Conservation (phyloP, 1,139 yeast species). For the Kodamaea arcana region DNA sequence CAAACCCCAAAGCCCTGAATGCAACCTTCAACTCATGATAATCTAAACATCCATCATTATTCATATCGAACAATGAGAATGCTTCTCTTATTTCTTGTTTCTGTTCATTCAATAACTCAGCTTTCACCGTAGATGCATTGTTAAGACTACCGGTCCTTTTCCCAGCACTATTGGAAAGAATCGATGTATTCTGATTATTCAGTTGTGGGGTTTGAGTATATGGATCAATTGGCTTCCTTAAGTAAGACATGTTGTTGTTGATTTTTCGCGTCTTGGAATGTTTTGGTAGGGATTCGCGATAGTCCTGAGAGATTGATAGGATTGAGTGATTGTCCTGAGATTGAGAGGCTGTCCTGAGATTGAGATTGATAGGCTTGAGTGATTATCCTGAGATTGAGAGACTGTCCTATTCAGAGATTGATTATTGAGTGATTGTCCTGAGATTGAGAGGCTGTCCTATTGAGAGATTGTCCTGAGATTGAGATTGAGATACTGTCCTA, state of each 20-base stretch:
- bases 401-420: too few relatives aligned
- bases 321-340: too few relatives aligned
- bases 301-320: too few relatives aligned
- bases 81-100: slow-evolving; percentile 93
- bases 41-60: slow-evolving; percentile 84
- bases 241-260: slow-evolving; percentile 5
- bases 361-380: too few relatives aligned
- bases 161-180: slow-evolving; percentile 3
- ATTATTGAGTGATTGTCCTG: too few relatives aligned
- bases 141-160: slow-evolving; percentile 6
- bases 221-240: slow-evolving; percentile 7
- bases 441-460: too few relatives aligned
- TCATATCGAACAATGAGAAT: slow-evolving; percentile 87
- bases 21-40: slow-evolving; percentile 93
- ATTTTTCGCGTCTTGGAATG: too few relatives aligned
- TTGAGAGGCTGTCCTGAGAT: too few relatives aligned
- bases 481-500: too few relatives aligned
- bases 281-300: too few relatives aligned
- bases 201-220: slow-evolving; percentile 7
- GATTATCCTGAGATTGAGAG: too few relatives aligned
- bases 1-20: slow-evolving; percentile 90
- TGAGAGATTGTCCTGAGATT: too few relatives aligned
- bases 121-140: slow-evolving; percentile 29
- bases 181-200: slow-evolving; percentile 5
- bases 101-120: slow-evolving; percentile 81